A percentile compares a stretch with the other conserved stretches of the same genome.
These are phyloP conservation scores for Alternaria atra DNA, from an alignment of 2,329 filamentous ascomycete species.

Conservation along the genomic window DNA sequence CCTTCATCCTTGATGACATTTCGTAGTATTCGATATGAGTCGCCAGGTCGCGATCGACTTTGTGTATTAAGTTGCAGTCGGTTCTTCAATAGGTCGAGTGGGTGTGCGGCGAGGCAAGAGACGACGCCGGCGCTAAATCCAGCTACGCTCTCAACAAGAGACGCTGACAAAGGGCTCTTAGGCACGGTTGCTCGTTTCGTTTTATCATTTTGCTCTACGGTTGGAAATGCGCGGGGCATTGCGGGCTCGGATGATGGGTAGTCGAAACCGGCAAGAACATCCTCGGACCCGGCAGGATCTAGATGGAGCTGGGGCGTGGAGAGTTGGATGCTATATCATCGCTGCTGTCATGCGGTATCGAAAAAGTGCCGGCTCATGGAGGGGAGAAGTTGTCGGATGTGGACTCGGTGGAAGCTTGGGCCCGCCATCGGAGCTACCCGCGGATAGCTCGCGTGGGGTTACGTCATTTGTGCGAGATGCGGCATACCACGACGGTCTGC, in stretches of 20 bases:
- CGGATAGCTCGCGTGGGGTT: not conserved
- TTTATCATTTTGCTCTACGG: slow-evolving; percentile 52
- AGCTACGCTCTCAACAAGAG: slow-evolving; percentile 84
- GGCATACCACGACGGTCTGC: not conserved
- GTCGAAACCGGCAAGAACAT: slow-evolving; percentile 30
- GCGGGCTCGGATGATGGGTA: slow-evolving; percentile 23
- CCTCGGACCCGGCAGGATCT: slow-evolving; percentile 17
- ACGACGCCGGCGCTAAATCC: slow-evolving; percentile 89
- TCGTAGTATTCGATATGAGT: slow-evolving; percentile 62
- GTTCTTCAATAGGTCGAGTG: slow-evolving; percentile 95
- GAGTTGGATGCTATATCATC: slow-evolving; percentile 14
- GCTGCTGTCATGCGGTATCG: not conserved
- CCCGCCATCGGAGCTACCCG: slow-evolving; percentile 12
- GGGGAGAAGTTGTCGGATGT: slow-evolving; percentile 14
- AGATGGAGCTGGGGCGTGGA: slow-evolving; percentile 3
- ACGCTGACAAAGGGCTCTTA: slow-evolving; percentile 62
- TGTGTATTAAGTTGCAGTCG: slow-evolving; percentile 74
- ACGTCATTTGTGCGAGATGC: slow-evolving; percentile 5
- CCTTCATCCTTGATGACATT: slow-evolving; percentile 65
- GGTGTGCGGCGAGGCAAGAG: slow-evolving; percentile 87
- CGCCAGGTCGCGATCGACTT: slow-evolving; percentile 58
- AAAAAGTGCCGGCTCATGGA: slow-evolving; percentile 1
- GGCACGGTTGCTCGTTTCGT: slow-evolving; percentile 46
- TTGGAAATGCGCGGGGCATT: slow-evolving; percentile 62
- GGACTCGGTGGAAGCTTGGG: slow-evolving; percentile 24